Percentiles rank a stretch among this genome's conserved stretches.
Conservation (phyloP, 805 yeast species). For the Wickerhamiella nectarea region DNA sequence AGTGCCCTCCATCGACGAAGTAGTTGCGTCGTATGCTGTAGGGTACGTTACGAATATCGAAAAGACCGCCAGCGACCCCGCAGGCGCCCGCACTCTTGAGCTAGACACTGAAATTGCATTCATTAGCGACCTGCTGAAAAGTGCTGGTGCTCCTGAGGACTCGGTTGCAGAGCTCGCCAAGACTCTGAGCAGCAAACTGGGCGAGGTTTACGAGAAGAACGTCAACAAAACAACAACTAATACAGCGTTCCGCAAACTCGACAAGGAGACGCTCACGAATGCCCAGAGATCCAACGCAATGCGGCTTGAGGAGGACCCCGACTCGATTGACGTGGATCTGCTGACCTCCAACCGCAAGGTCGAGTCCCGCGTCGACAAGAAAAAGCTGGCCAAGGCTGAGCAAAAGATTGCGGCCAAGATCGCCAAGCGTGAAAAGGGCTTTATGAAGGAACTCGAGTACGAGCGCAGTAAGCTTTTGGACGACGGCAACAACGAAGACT, state of each 20-base stretch:
- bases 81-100: constrained; percentile 59
- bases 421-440: constrained; percentile 49
- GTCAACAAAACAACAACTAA: constrained; percentile 30
- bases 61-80: constrained; percentile 66
- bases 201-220: constrained; percentile 37
- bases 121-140: constrained; percentile 46
- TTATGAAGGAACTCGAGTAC: constrained; percentile 25
- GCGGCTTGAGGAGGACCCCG: constrained; percentile 12
- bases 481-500: constrained; percentile 52
- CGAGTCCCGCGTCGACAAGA: constrained; percentile 90
- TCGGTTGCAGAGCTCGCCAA: constrained; percentile 45
- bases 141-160: constrained; percentile 67
- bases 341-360: constrained; percentile 73
- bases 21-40: constrained; percentile 79
- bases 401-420: constrained; percentile 93
- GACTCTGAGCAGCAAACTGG: constrained; percentile 33
- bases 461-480: constrained; percentile 80
- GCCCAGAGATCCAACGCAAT: constrained; percentile 51
- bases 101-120: constrained; percentile 55
- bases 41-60: constrained; percentile 78
- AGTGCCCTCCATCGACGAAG: constrained; percentile 71
- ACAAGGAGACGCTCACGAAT: constrained; percentile 48
- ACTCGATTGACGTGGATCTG: constrained; percentile 58
- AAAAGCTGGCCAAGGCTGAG: constrained; percentile 94
- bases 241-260: constrained; percentile 77